A percentile compares a stretch with the other conserved stretches of the same genome.
Conservation (phyloP, 495 filamentous ascomycete species). For the Aspergillus coremiiformis region DNA sequence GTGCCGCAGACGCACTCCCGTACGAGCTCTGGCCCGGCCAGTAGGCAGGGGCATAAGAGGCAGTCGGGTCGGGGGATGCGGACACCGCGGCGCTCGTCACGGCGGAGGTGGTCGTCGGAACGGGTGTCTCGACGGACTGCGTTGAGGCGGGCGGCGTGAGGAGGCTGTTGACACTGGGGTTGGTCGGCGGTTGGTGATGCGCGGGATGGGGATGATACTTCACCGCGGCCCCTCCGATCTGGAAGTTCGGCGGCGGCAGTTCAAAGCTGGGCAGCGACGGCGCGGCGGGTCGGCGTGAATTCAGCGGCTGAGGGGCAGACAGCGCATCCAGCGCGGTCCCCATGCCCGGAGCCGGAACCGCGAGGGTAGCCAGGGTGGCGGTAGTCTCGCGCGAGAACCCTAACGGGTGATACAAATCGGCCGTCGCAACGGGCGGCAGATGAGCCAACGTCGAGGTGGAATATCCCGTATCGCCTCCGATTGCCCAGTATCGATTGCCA, state of each 20-base stretch:
- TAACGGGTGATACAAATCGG: conserved; percentile 31
- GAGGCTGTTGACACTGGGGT: conserved; percentile 52
- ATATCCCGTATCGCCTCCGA: conserved; percentile 22
- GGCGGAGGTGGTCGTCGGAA: conserved; percentile 36
- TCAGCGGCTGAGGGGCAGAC: conserved; percentile 39
- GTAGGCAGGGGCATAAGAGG: conserved; percentile 28
- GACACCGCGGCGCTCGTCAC: conserved; percentile 24
- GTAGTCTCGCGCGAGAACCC: conserved; percentile 20
- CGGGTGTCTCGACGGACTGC: conserved; percentile 47
- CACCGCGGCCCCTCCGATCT: conserved; percentile 14
- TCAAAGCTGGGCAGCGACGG: conserved; percentile 56
- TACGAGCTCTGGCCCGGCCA: conserved; percentile 50
- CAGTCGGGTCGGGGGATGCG: conserved; percentile 30
- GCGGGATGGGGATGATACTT: conserved; percentile 38
- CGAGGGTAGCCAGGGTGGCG: conserved; percentile 39
- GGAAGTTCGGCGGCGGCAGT: conserved; percentile 47
- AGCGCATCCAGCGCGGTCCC: conserved; percentile 38
- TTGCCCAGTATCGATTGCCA: conserved; percentile 39
- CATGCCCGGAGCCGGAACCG: conserved; percentile 40
- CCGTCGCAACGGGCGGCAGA: conserved; percentile 25
- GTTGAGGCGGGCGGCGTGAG: conserved; percentile 55
- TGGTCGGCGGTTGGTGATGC: conserved; percentile 37
- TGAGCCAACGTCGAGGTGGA: conserved; percentile 22
- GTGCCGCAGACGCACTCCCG: conserved; percentile 38
- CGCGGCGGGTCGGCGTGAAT: conserved; percentile 52